Base-by-base conservation (phyloP, 169 alveolate genomes). In the Plasmodium cynomolgi region DNA sequence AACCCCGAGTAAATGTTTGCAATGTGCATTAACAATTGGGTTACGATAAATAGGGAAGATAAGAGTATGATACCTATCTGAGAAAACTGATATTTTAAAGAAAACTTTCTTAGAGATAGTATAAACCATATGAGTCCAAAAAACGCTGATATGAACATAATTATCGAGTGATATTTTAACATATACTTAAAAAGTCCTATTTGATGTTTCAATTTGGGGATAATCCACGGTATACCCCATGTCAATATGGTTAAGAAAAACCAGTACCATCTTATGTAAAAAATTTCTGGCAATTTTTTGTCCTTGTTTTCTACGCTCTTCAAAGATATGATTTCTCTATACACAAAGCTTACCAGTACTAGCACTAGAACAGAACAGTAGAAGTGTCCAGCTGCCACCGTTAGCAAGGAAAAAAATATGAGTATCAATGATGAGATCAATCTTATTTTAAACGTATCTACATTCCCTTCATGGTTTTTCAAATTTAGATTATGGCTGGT, bases 1-100 rank as follows among this genome's bases (percentile, higher is more conserved):
- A 98, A 23, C 11, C 99, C 99, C 39, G 97, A 96, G 96, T 98
- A 99, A 17, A 98, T 97, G 95, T 99, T 98, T 23, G 98, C 98
- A 41, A 98, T 97, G 26, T 92, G 93, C 97, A 96, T 93, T 93
- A 96, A 62, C 50, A 93, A 91, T 92, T 96, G 97, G 11, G 95
- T 88, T 54, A 96, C 97, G 47, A 96, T 96, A 80, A 95, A 95
- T 58, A 96, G 81, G 26, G 96, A 91, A 1, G 97, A 54, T 92
- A 95, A 74, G 34, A 98, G 88, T 81, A 96, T 97, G 56, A 97
- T 95, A 37, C 98, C 99, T 80, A 99, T 96, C 96, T 98, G 99
- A 29, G 97, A 88, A 95, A 99, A 99, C 94, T 99, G 99, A 82
- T 98, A 98, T 50, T 98, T 97, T 77, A 98, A 95, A 29, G 97